These are phyloP conservation scores for Penstemon davidsonii DNA, from an alignment of 257 asterid species.

Conservation along the genomic window DNA sequence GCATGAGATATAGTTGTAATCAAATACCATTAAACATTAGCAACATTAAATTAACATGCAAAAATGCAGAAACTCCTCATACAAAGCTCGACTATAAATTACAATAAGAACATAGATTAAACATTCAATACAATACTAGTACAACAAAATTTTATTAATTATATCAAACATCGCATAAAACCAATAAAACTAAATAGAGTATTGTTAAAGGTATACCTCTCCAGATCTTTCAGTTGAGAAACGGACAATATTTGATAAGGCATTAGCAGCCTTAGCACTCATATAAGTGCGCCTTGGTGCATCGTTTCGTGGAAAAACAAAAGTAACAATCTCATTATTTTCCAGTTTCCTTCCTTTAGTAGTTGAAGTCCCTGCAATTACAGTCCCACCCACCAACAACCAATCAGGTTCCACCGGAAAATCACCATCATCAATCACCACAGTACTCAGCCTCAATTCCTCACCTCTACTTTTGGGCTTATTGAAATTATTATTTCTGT, in stretches of 20 bases:
- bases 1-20: too few species aligned
- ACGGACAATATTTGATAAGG: constrained; percentile 62
- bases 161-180: background rate
- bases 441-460: constrained; percentile 42
- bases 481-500: background rate
- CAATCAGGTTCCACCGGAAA: constrained; percentile 69
- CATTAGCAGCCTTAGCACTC: constrained; percentile 50
- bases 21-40: too few species aligned
- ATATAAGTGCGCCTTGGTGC: constrained; percentile 18
- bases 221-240: constrained; percentile 79
- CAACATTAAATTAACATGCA: too few species aligned
- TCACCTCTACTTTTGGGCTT: constrained; percentile 35
- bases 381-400: constrained; percentile 78
- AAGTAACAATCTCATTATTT: constrained; percentile 81
- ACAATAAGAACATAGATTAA: background rate
- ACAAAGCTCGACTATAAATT: background rate
- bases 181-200: background rate
- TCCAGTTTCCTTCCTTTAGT: constrained; percentile 76
- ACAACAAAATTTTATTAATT: background rate
- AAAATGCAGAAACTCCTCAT: background rate
- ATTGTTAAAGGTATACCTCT: constrained; percentile 48
- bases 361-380: constrained; percentile 71
- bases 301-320: constrained; percentile 52
- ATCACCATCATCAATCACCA: constrained; percentile 77
- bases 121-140: background rate